Evolutionary conservation across 2,329 filamentous ascomycete species (phyloP).

Genomic region (Ceratocystis eucalypticola): DNA sequence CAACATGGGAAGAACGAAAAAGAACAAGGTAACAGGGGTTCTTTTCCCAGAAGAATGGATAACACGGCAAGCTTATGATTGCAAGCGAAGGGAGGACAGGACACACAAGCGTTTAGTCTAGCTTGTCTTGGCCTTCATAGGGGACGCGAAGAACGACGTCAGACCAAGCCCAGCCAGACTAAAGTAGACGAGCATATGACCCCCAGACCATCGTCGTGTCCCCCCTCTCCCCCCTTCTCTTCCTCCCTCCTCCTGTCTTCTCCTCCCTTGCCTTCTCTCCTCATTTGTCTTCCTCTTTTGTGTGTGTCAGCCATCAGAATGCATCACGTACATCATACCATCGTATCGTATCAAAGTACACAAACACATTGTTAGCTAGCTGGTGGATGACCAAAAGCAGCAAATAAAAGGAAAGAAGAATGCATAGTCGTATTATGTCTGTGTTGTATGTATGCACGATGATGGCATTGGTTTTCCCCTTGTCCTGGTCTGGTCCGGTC

Average conservation of each 20-base stretch:
- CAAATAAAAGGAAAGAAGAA: neutral
- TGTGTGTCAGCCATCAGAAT: no score
- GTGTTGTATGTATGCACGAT: neutral
- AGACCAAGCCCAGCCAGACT: neutral
- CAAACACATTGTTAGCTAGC: neutral
- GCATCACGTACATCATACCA: no score
- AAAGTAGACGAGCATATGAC: neutral
- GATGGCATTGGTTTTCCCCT: neutral
- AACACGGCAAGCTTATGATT: neutral
- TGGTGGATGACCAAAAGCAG: neutral
- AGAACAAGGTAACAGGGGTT: conserved; percentile 4
- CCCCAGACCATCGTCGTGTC: neutral
- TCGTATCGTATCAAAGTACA: neutral
- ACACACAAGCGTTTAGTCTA: neutral
- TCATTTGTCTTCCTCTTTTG: no score
- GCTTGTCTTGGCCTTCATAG: no score
- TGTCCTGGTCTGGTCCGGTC: neutral
- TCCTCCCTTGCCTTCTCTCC: no score
- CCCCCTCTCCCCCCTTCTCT: neutral
- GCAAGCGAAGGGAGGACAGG: neutral
- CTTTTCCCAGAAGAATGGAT: conserved; percentile 2
- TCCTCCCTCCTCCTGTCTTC: neutral
- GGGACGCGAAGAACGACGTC: neutral
- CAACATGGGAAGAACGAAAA: conserved; percentile 8
- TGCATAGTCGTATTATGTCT: neutral